These are phyloP conservation scores for Hirschfeldia incana DNA, from an alignment of 345 rosid species.

Conservation along the genomic window DNA sequence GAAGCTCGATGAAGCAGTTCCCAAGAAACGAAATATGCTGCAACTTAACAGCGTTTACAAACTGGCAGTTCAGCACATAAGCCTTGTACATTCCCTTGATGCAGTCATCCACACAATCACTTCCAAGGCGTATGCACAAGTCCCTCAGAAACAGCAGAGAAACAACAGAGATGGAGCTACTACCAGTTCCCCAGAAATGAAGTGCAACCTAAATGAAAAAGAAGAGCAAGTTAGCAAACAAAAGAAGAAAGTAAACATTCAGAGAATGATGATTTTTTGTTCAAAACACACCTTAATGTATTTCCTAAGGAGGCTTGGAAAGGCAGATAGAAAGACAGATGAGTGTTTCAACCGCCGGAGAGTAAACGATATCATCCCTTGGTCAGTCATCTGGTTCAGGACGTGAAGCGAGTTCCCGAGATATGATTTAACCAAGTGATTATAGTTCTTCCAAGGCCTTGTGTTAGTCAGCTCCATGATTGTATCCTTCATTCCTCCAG, in stretches of 20 bases:
- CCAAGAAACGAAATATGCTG: conserved; percentile 85
- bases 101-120: conserved; percentile 84
- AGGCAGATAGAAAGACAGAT: conserved; percentile 67
- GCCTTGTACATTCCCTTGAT: conserved; percentile 90
- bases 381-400: conserved; percentile 93
- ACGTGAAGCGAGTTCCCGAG: conserved; percentile 90
- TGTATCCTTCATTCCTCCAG: conserved; percentile 85
- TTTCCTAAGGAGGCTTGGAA: conserved; percentile 82
- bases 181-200: conserved; percentile 98
- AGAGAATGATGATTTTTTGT: neutral
- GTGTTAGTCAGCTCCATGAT: conserved; percentile 55
- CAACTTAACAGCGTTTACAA: conserved; percentile 72
- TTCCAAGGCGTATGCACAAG: conserved; percentile 74
- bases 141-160: conserved; percentile 84
- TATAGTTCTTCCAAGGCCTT: conserved; percentile 82
- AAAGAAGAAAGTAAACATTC: conserved; percentile 5
- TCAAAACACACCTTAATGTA: conserved; percentile 68
- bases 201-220: conserved; percentile 59
- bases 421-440: conserved; percentile 86
- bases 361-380: conserved; percentile 83
- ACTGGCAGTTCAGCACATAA: conserved; percentile 85
- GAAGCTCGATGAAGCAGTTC: conserved; percentile 80
- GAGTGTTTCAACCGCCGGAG: conserved; percentile 77
- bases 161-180: conserved; percentile 79
- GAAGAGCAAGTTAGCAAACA: conserved; percentile 14